Evolutionary conservation across 1,139 yeast genomes (phyloP).

Genomic region (Hyphopichia burtonii): DNA sequence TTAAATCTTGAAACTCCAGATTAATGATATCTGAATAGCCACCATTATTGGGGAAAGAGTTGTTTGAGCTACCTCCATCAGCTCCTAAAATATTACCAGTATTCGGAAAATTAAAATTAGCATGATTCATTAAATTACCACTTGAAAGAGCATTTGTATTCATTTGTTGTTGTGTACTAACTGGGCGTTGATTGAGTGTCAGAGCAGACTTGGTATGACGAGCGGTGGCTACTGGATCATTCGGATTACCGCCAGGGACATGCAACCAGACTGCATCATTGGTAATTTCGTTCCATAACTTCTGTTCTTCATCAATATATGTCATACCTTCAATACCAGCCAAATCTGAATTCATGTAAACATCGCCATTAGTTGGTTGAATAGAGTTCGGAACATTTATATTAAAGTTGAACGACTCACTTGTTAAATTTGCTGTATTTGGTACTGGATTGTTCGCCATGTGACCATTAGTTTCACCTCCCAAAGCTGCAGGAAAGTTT

Average conservation of each 20-base stretch:
- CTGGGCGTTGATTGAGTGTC: not conserved
- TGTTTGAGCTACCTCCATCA: not conserved
- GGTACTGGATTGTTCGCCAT: not conserved
- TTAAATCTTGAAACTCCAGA: slow-evolving; percentile 39
- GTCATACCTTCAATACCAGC: slow-evolving; percentile 48
- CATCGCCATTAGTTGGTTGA: slow-evolving; percentile 17
- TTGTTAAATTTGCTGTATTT: slow-evolving; percentile 8
- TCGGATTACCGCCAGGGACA: slow-evolving; percentile 21
- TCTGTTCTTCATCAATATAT: slow-evolving; percentile 51
- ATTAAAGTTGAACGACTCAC: slow-evolving; percentile 17
- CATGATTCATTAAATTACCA: not conserved
- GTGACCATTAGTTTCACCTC: not conserved
- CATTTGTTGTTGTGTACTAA: not conserved
- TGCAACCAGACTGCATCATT: slow-evolving; percentile 72
- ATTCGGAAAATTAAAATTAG: not conserved
- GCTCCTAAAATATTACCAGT: not conserved
- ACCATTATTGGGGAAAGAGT: slow-evolving; percentile 10
- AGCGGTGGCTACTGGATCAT: slow-evolving; percentile 16
- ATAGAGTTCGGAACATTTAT: slow-evolving; percentile 13
- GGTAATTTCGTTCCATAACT: slow-evolving; percentile 74
- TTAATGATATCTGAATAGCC: slow-evolving; percentile 42
- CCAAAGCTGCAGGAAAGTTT: slow-evolving; percentile 12
- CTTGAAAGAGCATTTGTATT: not conserved
- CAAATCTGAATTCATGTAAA: slow-evolving; percentile 34
- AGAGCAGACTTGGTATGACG: slow-evolving; percentile 3